Base-by-base conservation (phyloP, 164 flowering plant species). In the Protea cynaroides region DNA sequence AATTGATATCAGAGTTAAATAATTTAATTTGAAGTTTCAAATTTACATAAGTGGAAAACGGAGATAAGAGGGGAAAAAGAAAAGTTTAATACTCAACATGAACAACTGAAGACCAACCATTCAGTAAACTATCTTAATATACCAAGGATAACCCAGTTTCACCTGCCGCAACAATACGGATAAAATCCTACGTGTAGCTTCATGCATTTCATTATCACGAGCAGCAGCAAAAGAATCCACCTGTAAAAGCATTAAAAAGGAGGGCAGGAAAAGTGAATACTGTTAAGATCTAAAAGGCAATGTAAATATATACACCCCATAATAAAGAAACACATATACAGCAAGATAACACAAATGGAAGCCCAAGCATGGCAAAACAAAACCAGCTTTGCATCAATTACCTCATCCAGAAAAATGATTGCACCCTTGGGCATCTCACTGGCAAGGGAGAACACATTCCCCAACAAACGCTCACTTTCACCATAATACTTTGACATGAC, bases 401-500 rank as follows among this genome's bases (percentile, higher is more conserved):
- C 98, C 98, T 93, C 97, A 66, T 93, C 98, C 14, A 93, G 80
- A 66, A 93, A 93, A 43, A 93, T 74, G 29, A 93, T 81, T 25
- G 94, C 92, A 49, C 97, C 97, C 64, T 76, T 64, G 11, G 88
- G 78, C 50, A 92, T 79, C 57, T 86, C 89, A 70, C 91, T 88
- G 40, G 97, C 97, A 74, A 89, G 92, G 13, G 87, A 72, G 73
- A 94, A 94, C 46, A 91, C 92, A 72, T 83, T 81, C n/a, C 96
- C 97, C 51, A 94, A 64, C 59, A 88, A 65, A 13, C 90, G 88
- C 69, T 91, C 96, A 71, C 96, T 94, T 82, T 94, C 97, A 62
- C 99, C 99, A 75, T 89, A 94, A 66, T 84, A 94, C 75, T 93
- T 90, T 59, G 96, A 93, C 94, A 93, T 76, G 63, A 93, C 83